phyloP scores from a whole-genome alignment of 106 monocot genomes.

The Dendrobium officinale region DNA sequence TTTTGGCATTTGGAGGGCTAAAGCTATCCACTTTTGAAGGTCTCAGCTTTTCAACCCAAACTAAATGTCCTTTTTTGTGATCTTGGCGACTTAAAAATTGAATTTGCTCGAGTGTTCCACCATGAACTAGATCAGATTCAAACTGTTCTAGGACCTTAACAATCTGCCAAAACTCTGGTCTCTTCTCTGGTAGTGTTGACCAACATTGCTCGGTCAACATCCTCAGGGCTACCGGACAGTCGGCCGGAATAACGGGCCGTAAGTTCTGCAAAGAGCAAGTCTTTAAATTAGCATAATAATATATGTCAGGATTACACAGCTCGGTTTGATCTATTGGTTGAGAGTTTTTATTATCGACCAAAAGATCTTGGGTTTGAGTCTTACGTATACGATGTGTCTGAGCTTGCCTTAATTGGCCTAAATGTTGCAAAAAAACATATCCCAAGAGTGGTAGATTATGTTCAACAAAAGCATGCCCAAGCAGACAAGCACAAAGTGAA shows the following conservation, averaged over 20 bases:
- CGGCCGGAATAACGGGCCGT: constrained; percentile 45
- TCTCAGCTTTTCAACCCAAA: constrained; percentile 38
- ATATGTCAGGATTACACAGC: too few relatives aligned
- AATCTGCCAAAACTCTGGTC: constrained; percentile 71
- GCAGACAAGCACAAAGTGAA: too few relatives aligned
- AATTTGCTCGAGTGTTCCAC: constrained; percentile 30
- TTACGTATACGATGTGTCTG: too few relatives aligned
- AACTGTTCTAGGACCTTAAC: constrained; percentile 66
- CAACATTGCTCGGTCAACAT: constrained; percentile 67
- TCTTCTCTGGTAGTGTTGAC: constrained; percentile 46
- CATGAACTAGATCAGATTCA: constrained; percentile 32
- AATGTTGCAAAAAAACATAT: too few relatives aligned
- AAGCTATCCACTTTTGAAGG: not conserved
- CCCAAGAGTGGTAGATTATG: too few relatives aligned
- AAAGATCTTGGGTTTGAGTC: too few relatives aligned
- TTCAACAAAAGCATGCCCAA: too few relatives aligned
- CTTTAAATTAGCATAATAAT: not conserved
- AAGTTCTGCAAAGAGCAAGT: constrained; percentile 37
- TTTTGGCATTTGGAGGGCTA: not conserved
- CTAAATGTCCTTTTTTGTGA: constrained; percentile 20
- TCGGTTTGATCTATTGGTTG: too few relatives aligned
- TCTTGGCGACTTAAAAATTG: constrained; percentile 26
- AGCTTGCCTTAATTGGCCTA: too few relatives aligned
- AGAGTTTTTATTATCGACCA: too few relatives aligned
- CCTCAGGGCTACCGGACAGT: constrained; percentile 33